These are phyloP conservation scores for Posidonia australis DNA, from an alignment of 106 monocot genomes.

Conservation along the genomic window DNA sequence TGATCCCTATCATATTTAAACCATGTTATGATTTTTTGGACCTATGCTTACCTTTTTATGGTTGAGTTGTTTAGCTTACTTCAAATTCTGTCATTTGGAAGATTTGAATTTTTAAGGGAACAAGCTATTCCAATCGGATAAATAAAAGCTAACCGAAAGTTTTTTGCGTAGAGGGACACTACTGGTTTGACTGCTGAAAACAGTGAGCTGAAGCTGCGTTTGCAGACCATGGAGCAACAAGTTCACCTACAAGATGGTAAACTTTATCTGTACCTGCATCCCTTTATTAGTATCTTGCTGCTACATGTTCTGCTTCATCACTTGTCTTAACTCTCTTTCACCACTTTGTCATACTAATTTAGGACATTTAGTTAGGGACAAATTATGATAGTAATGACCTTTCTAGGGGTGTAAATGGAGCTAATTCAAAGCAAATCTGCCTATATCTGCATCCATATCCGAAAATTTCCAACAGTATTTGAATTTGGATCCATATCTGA, in stretches of 20 bases:
- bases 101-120: not conserved
- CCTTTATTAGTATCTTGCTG: not conserved
- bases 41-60: not conserved
- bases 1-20: too few relatives aligned
- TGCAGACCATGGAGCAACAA: constrained; percentile 80
- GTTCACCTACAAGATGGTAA: constrained; percentile 76
- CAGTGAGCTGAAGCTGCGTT: constrained; percentile 61
- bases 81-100: not conserved
- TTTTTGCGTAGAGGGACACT: constrained; percentile 47
- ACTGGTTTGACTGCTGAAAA: constrained; percentile 59
- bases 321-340: not conserved
- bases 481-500: too few relatives aligned
- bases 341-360: too few relatives aligned
- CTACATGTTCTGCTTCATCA: not conserved
- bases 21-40: not conserved
- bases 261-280: not conserved
- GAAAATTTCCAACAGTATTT: too few relatives aligned
- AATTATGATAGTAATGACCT: too few relatives aligned
- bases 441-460: too few relatives aligned
- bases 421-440: too few relatives aligned
- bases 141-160: not conserved
- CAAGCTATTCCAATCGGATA: not conserved
- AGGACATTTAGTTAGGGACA: too few relatives aligned
- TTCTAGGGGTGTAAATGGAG: too few relatives aligned
- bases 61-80: not conserved